Percentiles rank a stretch among this genome's conserved stretches.
Conservation (phyloP, 148 eudicot species). For the Nyssa sinensis region DNA sequence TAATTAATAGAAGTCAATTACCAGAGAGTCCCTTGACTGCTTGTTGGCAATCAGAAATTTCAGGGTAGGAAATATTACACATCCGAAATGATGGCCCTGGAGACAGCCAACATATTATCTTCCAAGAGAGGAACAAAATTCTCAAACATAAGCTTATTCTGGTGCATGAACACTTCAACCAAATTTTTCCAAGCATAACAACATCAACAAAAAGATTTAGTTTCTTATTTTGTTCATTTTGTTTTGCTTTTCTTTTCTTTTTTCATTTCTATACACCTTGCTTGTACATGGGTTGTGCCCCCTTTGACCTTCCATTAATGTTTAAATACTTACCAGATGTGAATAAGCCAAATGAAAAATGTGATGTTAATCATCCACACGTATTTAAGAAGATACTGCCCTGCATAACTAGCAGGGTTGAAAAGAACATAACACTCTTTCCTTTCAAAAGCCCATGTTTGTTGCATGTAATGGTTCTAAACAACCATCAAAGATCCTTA, state of each 20-base stretch:
- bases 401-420: neutral
- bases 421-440: neutral
- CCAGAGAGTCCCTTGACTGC: constrained; percentile 64
- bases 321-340: neutral
- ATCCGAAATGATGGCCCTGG: constrained; percentile 95
- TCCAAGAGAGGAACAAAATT: neutral
- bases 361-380: no score
- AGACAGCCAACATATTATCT: neutral
- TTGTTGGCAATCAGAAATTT: constrained; percentile 57
- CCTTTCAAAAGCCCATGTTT: neutral
- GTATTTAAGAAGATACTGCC: no score
- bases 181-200: neutral
- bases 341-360: no score
- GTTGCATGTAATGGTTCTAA: neutral
- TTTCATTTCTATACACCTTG: neutral
- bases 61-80: constrained; percentile 65
- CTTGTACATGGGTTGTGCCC: neutral
- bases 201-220: neutral
- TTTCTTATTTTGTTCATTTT: neutral
- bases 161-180: neutral
- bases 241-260: no score
- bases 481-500: no score
- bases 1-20: constrained; percentile 15
- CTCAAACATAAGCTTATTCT: neutral
- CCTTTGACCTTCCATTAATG: neutral